phyloP scores from a whole-genome alignment of 257 asterid genomes.

The Solanum verrucosum region DNA sequence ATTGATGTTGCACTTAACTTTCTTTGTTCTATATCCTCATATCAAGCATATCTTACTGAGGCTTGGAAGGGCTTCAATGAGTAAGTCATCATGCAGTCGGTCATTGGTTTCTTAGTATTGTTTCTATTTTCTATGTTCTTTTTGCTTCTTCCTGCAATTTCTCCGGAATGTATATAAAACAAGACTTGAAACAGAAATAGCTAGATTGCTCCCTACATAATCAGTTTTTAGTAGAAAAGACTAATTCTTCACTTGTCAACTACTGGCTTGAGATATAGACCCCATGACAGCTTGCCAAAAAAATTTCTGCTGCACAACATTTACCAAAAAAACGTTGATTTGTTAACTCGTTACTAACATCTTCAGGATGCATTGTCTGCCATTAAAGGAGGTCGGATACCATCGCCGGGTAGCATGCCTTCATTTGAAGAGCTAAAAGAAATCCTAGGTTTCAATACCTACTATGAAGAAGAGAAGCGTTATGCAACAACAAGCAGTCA shows the following conservation, averaged over 20 bases:
- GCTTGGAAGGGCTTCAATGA: neutral
- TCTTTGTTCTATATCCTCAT: neutral
- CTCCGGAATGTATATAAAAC: neutral
- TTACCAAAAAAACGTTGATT: neutral
- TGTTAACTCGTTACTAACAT: slow-evolving; percentile 6
- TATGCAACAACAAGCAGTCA: slow-evolving; percentile 39
- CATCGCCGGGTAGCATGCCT: slow-evolving; percentile 93
- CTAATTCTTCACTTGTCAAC: neutral
- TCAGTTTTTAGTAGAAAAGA: neutral
- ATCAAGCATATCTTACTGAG: neutral
- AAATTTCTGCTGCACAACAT: neutral
- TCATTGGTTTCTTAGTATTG: neutral
- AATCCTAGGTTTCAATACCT: slow-evolving; percentile 64
- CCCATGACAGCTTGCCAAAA: neutral
- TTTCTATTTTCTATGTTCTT: neutral
- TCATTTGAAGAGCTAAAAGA: slow-evolving; percentile 87
- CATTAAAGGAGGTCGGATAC: slow-evolving; percentile 82
- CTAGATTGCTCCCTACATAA: neutral
- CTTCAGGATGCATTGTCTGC: slow-evolving; percentile 75
- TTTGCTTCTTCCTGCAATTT: neutral
- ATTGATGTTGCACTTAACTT: neutral
- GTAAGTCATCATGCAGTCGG: neutral
- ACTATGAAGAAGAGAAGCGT: slow-evolving; percentile 68
- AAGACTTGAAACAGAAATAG: neutral
- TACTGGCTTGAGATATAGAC: neutral